These are phyloP conservation scores for Cladophialophora exuberans DNA, from an alignment of 2,329 filamentous ascomycete species.

Conservation along the genomic window DNA sequence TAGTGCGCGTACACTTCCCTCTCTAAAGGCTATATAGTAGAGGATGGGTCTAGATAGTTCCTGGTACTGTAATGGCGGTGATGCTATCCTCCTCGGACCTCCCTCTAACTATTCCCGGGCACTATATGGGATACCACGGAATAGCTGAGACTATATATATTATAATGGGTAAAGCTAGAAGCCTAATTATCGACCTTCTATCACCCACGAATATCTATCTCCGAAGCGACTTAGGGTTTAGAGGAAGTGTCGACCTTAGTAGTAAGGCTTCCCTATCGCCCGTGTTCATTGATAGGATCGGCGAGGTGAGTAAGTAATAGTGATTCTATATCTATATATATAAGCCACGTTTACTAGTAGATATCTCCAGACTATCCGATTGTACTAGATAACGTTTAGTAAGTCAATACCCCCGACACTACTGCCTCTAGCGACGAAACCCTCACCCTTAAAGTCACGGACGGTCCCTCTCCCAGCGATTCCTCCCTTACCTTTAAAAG, in stretches of 20 bases:
- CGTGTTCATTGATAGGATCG: background rate
- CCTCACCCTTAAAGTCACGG: slow-evolving; percentile 11
- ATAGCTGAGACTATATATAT: too few species aligned
- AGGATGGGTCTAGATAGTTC: too few species aligned
- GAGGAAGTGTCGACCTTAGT: background rate
- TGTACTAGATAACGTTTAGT: background rate
- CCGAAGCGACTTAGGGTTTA: background rate
- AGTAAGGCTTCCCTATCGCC: background rate
- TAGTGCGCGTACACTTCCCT: too few species aligned
- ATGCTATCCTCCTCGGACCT: too few species aligned
- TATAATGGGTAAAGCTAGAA: too few species aligned
- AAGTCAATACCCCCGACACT: background rate
- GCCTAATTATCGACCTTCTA: background rate
- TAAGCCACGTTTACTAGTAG: background rate
- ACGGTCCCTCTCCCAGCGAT: too few species aligned
- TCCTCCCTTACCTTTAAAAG: too few species aligned
- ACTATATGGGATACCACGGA: too few species aligned
- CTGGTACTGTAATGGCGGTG: too few species aligned
- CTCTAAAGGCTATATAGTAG: too few species aligned
- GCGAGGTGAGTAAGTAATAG: background rate
- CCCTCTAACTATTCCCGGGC: too few species aligned
- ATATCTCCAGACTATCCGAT: background rate
- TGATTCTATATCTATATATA: background rate
- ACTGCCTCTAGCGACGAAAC: slow-evolving; percentile 8
- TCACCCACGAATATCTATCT: background rate